phyloP scores from a whole-genome alignment of 176 grass and related monocot genomes.

The Saccharum spontaneum region DNA sequence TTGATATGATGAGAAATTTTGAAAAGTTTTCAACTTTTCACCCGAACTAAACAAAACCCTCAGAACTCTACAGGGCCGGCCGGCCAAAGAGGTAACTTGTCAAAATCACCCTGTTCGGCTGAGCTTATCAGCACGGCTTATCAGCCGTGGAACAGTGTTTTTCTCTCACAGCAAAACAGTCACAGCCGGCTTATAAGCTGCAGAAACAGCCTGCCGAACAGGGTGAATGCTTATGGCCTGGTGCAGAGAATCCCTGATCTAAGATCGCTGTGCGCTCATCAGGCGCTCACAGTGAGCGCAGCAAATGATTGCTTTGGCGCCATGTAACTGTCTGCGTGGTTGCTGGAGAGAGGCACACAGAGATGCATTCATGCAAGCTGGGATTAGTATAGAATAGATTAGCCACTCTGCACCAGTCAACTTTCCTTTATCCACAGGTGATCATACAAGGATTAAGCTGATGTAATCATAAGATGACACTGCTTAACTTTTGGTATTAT shows the following conservation, averaged over 20 bases:
- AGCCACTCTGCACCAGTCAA: background rate
- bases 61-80: too few species aligned
- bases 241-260: slow-evolving; percentile 29
- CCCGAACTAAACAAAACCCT: too few species aligned
- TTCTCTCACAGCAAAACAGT: too few species aligned
- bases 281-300: slow-evolving; percentile 22
- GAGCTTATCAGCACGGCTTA: too few species aligned
- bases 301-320: slow-evolving; percentile 54
- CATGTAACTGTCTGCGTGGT: slow-evolving; percentile 18
- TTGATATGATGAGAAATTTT: too few species aligned
- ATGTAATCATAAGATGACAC: slow-evolving; percentile 14
- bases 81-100: too few species aligned
- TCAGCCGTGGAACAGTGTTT: too few species aligned
- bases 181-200: too few species aligned
- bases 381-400: slow-evolving; percentile 10
- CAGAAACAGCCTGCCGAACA: too few species aligned
- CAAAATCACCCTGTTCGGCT: too few species aligned
- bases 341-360: background rate
- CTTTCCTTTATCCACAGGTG: slow-evolving; percentile 4
- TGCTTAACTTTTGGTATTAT: slow-evolving; percentile 1
- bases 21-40: too few species aligned
- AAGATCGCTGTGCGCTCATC: slow-evolving; percentile 11
- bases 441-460: slow-evolving; percentile 15
- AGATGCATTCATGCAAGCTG: background rate
- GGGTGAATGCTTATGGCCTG: background rate